Base-by-base conservation (phyloP, 2,329 filamentous ascomycete species). In the Paecilomyces dactylethromorphus region DNA sequence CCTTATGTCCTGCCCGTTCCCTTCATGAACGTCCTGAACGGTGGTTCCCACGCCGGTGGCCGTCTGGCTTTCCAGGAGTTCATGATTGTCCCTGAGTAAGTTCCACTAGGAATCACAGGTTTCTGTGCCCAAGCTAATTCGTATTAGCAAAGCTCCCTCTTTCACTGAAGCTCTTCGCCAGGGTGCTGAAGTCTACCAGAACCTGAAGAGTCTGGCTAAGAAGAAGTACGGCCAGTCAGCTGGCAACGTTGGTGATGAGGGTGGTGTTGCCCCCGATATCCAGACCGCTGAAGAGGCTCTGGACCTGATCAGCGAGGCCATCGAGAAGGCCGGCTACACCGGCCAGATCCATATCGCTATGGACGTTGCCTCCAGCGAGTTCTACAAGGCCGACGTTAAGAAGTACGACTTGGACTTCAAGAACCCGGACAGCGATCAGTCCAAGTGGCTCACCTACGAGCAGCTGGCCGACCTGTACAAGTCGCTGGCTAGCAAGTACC, bases 321-420 rank as follows among this genome's bases (percentile, higher is more conserved):
- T 99, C 67, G 91, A 97, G 81, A 81, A 92, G 81, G 90, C 93
- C 66, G 94, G 94, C 68, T 97, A 99, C 85, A 92, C 89, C 60
- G 94, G 93, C 79, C 84, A 94, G 85, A 88, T 99, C 78, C 91
- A 96, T 79, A 99, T 99, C 72, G 94, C 94, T 76, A 96, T 99
- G 92, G 94, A 99, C 74, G 93, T 97, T 76, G 94, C 94, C 66
- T 97, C 94, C 66, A 96, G 90, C 84, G 94, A 99, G 81, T 99
- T 99, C 86, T 99, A 99, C 89, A 97, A 97, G 84, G 79, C 83
- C 72, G 91, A 94, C 56, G 93, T 82, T 77, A 97, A 97, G 90
- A 97, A 97, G 86, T 99, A 99, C 86, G 94, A 99, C 76, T 86
- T 99, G 66, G 94, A 97, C 88, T 99, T 97, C 91, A 97, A 99